These are phyloP conservation scores for Tolypocladium endophyticum DNA, from an alignment of 2,329 filamentous ascomycete genomes.

Conservation along the genomic window DNA sequence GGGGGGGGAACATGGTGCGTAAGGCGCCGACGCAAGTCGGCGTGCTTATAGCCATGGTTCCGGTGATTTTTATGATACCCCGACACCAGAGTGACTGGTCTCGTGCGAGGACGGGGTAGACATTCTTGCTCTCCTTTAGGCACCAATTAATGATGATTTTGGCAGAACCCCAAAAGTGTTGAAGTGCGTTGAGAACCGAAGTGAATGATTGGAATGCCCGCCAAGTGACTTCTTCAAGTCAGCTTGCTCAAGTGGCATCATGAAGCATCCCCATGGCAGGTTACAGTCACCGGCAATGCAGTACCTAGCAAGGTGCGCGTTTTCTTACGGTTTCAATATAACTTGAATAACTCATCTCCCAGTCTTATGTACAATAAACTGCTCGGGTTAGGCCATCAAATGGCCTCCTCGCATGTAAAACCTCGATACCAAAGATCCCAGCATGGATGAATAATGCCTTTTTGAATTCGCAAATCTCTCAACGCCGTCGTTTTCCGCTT, in stretches of 20 bases:
- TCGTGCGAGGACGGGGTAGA: constrained; percentile 11
- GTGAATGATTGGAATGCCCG: no score
- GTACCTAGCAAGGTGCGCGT: neutral
- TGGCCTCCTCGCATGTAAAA: neutral
- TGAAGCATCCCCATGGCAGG: neutral
- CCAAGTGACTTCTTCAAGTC: neutral
- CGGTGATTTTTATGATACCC: constrained; percentile 13
- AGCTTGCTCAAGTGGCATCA: neutral
- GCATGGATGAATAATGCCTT: neutral
- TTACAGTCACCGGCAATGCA: neutral
- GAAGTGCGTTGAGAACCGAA: neutral
- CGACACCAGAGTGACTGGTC: constrained; percentile 7
- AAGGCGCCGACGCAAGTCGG: neutral
- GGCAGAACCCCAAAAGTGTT: neutral
- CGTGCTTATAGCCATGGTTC: neutral
- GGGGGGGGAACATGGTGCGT: neutral
- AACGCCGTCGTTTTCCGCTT: neutral
- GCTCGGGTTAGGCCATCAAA: neutral
- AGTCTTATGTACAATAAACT: neutral
- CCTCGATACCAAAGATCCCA: neutral
- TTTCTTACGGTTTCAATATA: neutral
- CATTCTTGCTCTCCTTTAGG: constrained; percentile 19
- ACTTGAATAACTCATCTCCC: neutral
- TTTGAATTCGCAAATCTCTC: neutral
- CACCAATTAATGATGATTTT: constrained; percentile 16